Percentiles rank a stretch among this genome's conserved stretches.
phyloP scores from a whole-genome alignment of 1,284 basidiomycete genomes.

The Ceratobasidium sp. region DNA sequence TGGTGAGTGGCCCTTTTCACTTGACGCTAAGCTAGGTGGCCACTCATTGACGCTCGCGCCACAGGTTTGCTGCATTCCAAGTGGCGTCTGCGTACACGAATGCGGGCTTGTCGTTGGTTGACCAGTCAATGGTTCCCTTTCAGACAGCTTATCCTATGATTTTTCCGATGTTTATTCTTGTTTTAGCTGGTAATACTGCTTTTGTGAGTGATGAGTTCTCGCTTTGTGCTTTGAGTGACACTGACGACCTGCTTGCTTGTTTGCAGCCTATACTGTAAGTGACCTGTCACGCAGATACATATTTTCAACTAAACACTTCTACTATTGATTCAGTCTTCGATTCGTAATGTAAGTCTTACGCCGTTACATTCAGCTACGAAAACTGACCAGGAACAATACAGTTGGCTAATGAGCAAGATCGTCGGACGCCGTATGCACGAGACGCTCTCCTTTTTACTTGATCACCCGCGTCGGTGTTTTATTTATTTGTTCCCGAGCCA shows the following conservation, averaged over 20 bases:
- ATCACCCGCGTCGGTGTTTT: constrained; percentile 96
- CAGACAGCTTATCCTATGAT: constrained; percentile 88
- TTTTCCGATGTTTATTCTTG: constrained; percentile 73
- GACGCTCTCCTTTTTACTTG: constrained; percentile 92
- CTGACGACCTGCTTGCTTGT: constrained; percentile 27
- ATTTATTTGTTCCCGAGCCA: constrained; percentile 95
- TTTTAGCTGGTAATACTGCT: constrained; percentile 92
- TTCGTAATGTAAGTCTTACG: background rate
- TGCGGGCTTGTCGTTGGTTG: constrained; percentile 89
- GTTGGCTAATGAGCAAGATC: constrained; percentile 79
- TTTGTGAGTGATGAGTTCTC: constrained; percentile 73
- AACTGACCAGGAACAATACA: constrained; percentile 54
- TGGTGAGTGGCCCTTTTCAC: constrained; percentile 63
- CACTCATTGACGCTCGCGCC: background rate
- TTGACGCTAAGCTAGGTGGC: background rate
- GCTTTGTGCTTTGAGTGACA: constrained; percentile 11
- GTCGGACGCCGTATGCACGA: constrained; percentile 75
- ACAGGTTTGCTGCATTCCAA: constrained; percentile 89
- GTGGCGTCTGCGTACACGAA: constrained; percentile 91
- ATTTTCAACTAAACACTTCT: constrained; percentile 59
- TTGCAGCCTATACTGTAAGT: constrained; percentile 70
- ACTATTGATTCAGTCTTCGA: constrained; percentile 67
- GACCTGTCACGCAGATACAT: background rate
- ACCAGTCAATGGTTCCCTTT: constrained; percentile 90
- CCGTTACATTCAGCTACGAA: background rate